Evolutionary conservation across 2,329 filamentous ascomycete genomes (phyloP), one percentile per base, ranked within the genome.

Genomic region (Penicillium verrucosum): DNA sequence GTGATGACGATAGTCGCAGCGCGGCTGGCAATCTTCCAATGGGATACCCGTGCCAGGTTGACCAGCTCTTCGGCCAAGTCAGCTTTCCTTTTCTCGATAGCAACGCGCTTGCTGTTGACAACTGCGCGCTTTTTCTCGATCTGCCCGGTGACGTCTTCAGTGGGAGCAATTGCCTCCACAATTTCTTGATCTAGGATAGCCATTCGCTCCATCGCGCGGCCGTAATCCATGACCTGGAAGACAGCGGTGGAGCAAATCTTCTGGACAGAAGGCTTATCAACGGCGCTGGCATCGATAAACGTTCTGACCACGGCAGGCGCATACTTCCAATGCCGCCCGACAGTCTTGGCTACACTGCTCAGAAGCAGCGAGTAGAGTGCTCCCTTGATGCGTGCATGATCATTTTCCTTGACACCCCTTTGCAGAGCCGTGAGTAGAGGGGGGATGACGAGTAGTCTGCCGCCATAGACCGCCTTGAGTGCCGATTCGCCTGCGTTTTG

Each of bases 11-110:
- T 94, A 36, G 95, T 89, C 10, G 90, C 89, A 55, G 92, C 96
- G 29, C 93, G 84, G 49, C 87, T 91, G 6, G 93, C 93, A 65
- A 96, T 92, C 78, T 96, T 97, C 94, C 94, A 99, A 70, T 99
- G 95, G 0, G 92, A 90, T 3, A 84, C 84, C 66, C 85, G 87
- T 1, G 91, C 89, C 58, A 88, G 78, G 57, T 89, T 84, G 4
- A 92, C 88, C 32, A 99, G 80, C 70, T 97, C 92, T 53, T 90
- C 79, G 0, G 92, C 90, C 27, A 99, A 78, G 4, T 85, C 83
- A 0, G 86, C 80, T 77, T 99, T 99, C 77, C 89, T 92, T 52
- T 82, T 80, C 73, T 99, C 94, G 5, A 97, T 92, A 58, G 84
- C 83, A 50, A 80, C 80, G 56, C 92, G 84, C 55, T 93, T 89